Percentiles rank a stretch among this genome's conserved stretches.
These are phyloP conservation scores for Tilletia setariae DNA, from an alignment of 1,284 basidiomycete species.

Conservation along the genomic window DNA sequence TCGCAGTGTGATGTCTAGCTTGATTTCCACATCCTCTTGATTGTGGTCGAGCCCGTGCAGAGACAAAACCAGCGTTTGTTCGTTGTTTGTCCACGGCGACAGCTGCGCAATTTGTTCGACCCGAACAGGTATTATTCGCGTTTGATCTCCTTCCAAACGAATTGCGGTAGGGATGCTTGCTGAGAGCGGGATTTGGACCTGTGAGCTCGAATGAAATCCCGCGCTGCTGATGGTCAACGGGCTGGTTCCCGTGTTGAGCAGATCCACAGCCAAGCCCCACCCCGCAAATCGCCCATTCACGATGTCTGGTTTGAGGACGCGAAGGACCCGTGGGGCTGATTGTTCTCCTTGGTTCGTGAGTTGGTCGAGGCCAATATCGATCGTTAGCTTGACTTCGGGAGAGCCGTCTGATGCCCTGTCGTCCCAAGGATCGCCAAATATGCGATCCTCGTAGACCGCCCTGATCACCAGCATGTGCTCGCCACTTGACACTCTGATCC, in stretches of 20 bases:
- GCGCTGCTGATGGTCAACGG: slow-evolving; percentile 12
- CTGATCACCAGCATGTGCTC: slow-evolving; percentile 27
- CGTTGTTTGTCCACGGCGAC: too few species aligned
- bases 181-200: slow-evolving; percentile 14
- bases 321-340: slow-evolving; percentile 8
- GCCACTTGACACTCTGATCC: slow-evolving; percentile 24
- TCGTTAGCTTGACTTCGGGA: slow-evolving; percentile 17
- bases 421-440: slow-evolving; percentile 32
- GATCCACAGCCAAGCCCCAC: slow-evolving; percentile 25
- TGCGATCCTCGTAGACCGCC: slow-evolving; percentile 34
- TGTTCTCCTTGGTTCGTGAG: slow-evolving; percentile 15
- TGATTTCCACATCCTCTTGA: too few species aligned
- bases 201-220: slow-evolving; percentile 19
- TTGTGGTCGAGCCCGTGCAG: too few species aligned
- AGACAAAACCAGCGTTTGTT: too few species aligned
- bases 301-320: slow-evolving; percentile 29
- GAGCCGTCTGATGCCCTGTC: background rate
- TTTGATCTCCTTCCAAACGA: background rate
- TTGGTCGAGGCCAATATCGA: slow-evolving; percentile 23
- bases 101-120: background rate
- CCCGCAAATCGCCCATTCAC: slow-evolving; percentile 33
- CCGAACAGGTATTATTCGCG: background rate
- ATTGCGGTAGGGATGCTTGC: slow-evolving; percentile 1
- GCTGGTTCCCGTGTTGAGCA: slow-evolving; percentile 22
- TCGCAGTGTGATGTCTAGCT: too few species aligned